Evolutionary conservation across 1,284 basidiomycete genomes (phyloP), one percentile per base, ranked within the genome.

Genomic region (Agaricales sp.): DNA sequence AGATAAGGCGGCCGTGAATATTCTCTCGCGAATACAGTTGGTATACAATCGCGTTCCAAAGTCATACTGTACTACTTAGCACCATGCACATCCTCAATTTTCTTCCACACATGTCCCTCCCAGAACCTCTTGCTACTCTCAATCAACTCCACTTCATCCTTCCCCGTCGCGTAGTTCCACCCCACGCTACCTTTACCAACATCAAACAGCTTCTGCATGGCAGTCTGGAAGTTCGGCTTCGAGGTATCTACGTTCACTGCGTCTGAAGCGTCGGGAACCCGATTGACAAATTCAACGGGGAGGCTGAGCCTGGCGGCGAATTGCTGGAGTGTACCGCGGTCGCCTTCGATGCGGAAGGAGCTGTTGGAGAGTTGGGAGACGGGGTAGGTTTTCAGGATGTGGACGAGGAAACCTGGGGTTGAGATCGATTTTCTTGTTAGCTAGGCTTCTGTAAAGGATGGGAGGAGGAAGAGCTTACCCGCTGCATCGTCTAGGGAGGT

Each of bases 291-390:
- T 12, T 52, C 56, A 26, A 55, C 43, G 6, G 49, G 46, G 4
- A 51, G 48, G 14, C 55, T 49, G 51, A 58, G 57, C 8, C 55
- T 22, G 2, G 45, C 37, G 3, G 52, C 58, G n/a, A 61, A 19
- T 14, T 61, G 57, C 2, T 46, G 24, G 37, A 63, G 43, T 3
- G 54, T 59, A 18, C 47, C 24, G 3, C 54, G 46, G 4, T 63
- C 55, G 19, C 63, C 65, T 50, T 65, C 52, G 46, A 67, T 53
- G 13, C 58, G 57, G 45, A 67, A 51, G 18, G 46, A 48, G 4
- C 48, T 51, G 52, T 62, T 55, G 2, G 54, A 47, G 4, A 63
- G 53, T 16, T 56, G 43, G n/a, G 58, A 48, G 16, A 58, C 50
- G 0, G 63, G 53, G 13, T 57, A 50, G 8, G 54, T 53, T 8